Percentiles rank a stretch among this genome's conserved stretches.
Evolutionary conservation across 75 land plant species (phyloP).

Genomic region (Gnetum montanum): DNA sequence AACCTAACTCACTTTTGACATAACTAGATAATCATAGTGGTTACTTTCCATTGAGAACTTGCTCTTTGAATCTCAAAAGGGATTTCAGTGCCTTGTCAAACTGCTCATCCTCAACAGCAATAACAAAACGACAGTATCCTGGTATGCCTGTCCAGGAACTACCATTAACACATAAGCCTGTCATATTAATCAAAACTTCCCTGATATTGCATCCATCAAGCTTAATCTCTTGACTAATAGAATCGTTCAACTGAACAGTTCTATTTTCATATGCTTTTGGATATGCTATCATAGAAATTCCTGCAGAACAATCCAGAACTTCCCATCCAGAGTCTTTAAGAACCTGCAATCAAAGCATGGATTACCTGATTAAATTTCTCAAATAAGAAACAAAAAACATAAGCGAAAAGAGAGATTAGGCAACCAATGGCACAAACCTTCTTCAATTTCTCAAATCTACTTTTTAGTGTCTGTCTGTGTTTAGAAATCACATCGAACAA

Average conservation of each 20-base stretch:
- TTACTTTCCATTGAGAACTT: slow-evolving; percentile 30
- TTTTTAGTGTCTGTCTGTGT: slow-evolving; percentile 36
- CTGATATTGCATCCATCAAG: slow-evolving; percentile 57
- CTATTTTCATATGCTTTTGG: slow-evolving; percentile 70
- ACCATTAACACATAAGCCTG: slow-evolving; percentile 79
- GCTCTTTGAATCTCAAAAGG: slow-evolving; percentile 38
- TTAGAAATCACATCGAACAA: slow-evolving; percentile 29
- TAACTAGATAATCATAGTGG: too few species aligned
- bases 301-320: slow-evolving; percentile 47
- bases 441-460: slow-evolving; percentile 34
- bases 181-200: slow-evolving; percentile 48
- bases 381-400: not conserved
- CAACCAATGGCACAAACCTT: slow-evolving; percentile 27
- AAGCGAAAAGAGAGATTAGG: not conserved
- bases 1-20: too few species aligned
- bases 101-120: slow-evolving; percentile 52
- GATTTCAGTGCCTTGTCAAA: slow-evolving; percentile 53
- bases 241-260: slow-evolving; percentile 11
- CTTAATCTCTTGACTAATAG: slow-evolving; percentile 13
- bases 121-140: slow-evolving; percentile 69
- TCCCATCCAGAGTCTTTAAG: slow-evolving; percentile 86
- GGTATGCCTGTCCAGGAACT: slow-evolving; percentile 83
- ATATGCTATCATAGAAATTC: slow-evolving; percentile 80
- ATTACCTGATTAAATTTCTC: too few species aligned
- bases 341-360: slow-evolving; percentile 38